phyloP scores from a whole-genome alignment of 257 asterid genomes.

The Salvia miltiorrhiza region DNA sequence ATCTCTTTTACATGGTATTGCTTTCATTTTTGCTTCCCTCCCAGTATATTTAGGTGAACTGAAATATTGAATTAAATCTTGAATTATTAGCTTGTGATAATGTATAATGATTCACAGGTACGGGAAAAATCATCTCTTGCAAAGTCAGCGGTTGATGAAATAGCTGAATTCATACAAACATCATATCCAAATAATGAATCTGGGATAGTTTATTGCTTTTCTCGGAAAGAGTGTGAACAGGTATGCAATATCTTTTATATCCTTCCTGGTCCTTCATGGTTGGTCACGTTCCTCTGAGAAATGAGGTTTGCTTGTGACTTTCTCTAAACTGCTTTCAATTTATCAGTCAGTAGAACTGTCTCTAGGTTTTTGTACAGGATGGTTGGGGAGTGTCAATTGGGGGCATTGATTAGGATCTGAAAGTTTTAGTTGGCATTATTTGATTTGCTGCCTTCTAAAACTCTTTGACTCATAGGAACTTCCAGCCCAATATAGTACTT shows the following conservation, averaged over 20 bases:
- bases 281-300: neutral
- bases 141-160: slow-evolving; percentile 69
- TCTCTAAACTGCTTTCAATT: neutral
- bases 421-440: slow-evolving; percentile 4
- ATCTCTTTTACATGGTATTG: slow-evolving; percentile 87
- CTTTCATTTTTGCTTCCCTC: slow-evolving; percentile 12
- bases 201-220: slow-evolving; percentile 96
- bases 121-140: slow-evolving; percentile 82
- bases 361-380: slow-evolving; percentile 5
- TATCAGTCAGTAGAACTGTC: neutral
- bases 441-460: slow-evolving; percentile 8
- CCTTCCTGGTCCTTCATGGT: neutral
- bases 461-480: neutral
- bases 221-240: slow-evolving; percentile 98
- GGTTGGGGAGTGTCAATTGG: neutral
- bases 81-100: slow-evolving; percentile 13
- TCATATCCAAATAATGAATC: slow-evolving; percentile 90
- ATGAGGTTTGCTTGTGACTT: neutral
- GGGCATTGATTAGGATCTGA: slow-evolving; percentile 7
- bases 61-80: slow-evolving; percentile 7
- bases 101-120: slow-evolving; percentile 44
- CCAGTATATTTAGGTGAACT: slow-evolving; percentile 4
- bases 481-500: neutral
- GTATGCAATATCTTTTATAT: slow-evolving; percentile 32
- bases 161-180: slow-evolving; percentile 69